phyloP scores from a whole-genome alignment of 768 basidiomycete genomes.

The Termitomyces titanicus region DNA sequence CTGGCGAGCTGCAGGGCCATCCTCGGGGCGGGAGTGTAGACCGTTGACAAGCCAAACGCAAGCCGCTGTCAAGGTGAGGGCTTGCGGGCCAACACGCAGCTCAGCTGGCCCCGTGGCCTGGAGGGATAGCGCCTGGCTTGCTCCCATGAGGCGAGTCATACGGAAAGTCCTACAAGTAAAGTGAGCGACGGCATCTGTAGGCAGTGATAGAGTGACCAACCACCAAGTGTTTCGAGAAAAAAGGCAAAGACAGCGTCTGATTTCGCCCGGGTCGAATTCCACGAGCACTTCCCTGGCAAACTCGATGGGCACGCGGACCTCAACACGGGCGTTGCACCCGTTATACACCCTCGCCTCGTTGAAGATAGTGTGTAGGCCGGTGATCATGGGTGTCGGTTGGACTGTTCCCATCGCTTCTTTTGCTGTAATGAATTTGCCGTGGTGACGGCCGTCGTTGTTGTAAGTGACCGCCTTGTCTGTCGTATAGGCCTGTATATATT shows the following conservation, averaged over 20 bases:
- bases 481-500: conserved; percentile 16
- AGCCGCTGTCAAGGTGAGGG: neutral
- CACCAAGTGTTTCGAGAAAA: conserved; percentile 1
- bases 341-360: neutral
- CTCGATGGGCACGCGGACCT: neutral
- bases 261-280: neutral
- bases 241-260: neutral
- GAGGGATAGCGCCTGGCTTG: neutral
- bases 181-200: neutral
- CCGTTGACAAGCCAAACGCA: neutral
- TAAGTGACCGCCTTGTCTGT: conserved; percentile 15
- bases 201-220: neutral
- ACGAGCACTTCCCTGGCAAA: neutral
- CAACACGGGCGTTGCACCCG: conserved; percentile 1
- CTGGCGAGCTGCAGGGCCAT: neutral
- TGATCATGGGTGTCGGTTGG: neutral
- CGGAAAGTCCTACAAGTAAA: neutral
- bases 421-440: conserved; percentile 6
- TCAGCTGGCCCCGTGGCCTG: neutral
- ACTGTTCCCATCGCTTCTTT: conserved; percentile 10
- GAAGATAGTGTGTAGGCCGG: conserved; percentile 6
- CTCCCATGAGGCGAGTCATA: neutral
- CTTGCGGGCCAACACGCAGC: neutral
- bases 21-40: neutral
- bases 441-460: conserved; percentile 5